phyloP scores from a whole-genome alignment of 2,329 filamentous ascomycete species.

The Acrocalymma vagum region DNA sequence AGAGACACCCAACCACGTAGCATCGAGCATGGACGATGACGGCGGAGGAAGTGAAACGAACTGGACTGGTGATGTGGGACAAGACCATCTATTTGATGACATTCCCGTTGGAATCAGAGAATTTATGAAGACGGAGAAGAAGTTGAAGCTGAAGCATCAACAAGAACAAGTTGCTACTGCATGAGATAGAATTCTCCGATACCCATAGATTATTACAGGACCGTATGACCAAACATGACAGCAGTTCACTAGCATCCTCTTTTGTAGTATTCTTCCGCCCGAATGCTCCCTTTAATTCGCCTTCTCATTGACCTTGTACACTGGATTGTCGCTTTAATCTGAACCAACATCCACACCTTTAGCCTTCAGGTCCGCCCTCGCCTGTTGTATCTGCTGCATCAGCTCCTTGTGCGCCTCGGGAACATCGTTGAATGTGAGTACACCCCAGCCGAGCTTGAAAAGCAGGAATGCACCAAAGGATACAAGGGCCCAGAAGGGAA shows the following conservation, averaged over 20 bases:
- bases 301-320: no score
- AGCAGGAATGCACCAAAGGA: constrained; percentile 92
- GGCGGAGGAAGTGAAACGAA: constrained; percentile 77
- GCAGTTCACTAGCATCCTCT: background rate
- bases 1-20: constrained; percentile 58
- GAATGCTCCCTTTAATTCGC: background rate
- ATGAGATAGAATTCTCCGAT: constrained; percentile 17
- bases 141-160: constrained; percentile 77
- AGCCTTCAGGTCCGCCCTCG: constrained; percentile 75
- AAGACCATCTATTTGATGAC: constrained; percentile 76
- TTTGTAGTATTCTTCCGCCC: no score
- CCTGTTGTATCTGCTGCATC: constrained; percentile 82
- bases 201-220: constrained; percentile 15
- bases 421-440: constrained; percentile 96
- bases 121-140: constrained; percentile 98
- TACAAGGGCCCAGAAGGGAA: constrained; percentile 92
- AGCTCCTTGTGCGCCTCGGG: constrained; percentile 90
- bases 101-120: constrained; percentile 93
- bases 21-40: constrained; percentile 78
- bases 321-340: constrained; percentile 31
- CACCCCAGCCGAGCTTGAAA: constrained; percentile 88
- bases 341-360: constrained; percentile 83
- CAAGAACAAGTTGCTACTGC: constrained; percentile 57
- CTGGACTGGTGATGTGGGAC: constrained; percentile 60
- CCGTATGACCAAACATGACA: no score